phyloP scores from a whole-genome alignment of 2,329 filamentous ascomycete genomes.

The Biscogniauxia mediterranea region DNA sequence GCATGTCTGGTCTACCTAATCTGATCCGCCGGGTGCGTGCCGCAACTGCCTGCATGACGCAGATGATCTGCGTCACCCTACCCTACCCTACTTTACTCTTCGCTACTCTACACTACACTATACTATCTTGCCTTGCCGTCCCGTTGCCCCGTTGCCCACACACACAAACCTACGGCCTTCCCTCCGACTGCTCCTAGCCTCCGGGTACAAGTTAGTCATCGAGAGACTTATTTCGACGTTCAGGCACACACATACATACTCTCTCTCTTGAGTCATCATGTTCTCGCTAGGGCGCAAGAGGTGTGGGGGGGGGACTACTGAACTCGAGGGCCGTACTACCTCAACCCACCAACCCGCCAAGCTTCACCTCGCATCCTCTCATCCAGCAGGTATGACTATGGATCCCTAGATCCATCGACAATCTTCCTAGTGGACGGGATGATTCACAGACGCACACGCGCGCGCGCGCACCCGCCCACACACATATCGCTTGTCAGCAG shows the following conservation, averaged over 20 bases:
- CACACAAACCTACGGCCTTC: not conserved
- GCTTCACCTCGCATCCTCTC: not conserved
- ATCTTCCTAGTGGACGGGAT: not conserved
- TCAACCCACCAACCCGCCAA: not conserved
- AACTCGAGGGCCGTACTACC: not conserved
- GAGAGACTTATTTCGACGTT: conserved; percentile 1
- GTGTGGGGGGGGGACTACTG: not conserved
- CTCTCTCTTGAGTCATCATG: not conserved
- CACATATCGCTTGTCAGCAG: not conserved
- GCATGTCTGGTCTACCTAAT: conserved; percentile 13
- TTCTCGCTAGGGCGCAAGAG: not conserved
- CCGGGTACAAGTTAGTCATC: conserved; percentile 2
- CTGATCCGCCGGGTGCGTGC: conserved; percentile 20
- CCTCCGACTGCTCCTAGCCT: not conserved
- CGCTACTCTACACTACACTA: not conserved
- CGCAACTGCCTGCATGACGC: conserved; percentile 12
- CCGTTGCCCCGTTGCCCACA: too few relatives aligned
- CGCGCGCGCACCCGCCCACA: too few relatives aligned
- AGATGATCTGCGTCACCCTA: not conserved
- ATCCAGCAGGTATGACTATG: not conserved
- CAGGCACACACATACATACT: too few relatives aligned
- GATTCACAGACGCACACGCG: not conserved
- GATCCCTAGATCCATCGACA: not conserved
- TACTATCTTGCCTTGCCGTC: too few relatives aligned
- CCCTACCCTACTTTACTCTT: not conserved